A percentile compares a stretch with the other conserved stretches of the same genome.
Evolutionary conservation across 257 asterid species (phyloP).

Genomic region (Cinchona pubescens): DNA sequence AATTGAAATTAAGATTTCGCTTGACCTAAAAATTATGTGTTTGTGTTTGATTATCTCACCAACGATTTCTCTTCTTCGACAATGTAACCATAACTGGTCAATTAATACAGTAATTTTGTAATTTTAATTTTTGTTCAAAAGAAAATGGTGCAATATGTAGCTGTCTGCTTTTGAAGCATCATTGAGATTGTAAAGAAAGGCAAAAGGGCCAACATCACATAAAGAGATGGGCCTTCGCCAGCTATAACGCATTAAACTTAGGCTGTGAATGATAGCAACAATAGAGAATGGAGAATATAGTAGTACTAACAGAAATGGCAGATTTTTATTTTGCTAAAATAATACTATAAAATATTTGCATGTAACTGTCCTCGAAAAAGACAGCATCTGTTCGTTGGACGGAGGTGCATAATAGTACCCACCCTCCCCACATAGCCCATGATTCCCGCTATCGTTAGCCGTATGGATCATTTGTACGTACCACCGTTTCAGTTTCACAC

Average conservation of each 20-base stretch:
- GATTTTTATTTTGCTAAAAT: no score
- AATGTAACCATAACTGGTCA: no score
- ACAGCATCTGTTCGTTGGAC: constrained; percentile 29
- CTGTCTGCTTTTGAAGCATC: constrained; percentile 36
- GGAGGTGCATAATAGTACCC: neutral
- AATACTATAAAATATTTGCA: constrained; percentile 12
- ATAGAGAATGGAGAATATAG: constrained; percentile 1
- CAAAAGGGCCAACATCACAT: constrained; percentile 15
- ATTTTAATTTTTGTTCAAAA: no score
- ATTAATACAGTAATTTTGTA: no score
- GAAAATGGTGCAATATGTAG: neutral
- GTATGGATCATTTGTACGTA: constrained; percentile 10
- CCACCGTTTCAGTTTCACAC: neutral
- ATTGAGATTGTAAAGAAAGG: constrained; percentile 14
- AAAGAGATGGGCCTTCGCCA: constrained; percentile 34
- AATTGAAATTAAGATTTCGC: no score
- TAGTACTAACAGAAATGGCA: no score
- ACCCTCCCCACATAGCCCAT: constrained; percentile 36
- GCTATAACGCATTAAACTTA: constrained; percentile 41
- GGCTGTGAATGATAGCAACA: neutral
- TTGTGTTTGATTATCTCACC: no score
- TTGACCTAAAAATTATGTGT: no score
- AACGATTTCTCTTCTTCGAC: no score
- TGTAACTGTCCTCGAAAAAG: constrained; percentile 36
- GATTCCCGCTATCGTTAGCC: constrained; percentile 42